Percentiles rank a stretch among this genome's conserved stretches.
phyloP scores from a whole-genome alignment of 106 monocot genomes.

The Agapanthus africanus region DNA sequence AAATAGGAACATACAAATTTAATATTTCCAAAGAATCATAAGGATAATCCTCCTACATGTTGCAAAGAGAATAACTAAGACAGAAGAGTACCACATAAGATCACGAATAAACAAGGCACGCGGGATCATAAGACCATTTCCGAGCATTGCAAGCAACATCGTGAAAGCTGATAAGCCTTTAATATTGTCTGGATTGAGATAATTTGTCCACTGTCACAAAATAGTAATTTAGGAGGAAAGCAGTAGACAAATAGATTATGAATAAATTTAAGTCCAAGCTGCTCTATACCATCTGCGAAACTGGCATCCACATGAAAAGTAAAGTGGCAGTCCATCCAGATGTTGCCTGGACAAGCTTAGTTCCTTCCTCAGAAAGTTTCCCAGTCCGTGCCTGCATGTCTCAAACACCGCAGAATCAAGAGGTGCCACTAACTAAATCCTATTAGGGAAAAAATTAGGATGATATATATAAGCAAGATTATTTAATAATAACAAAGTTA shows the following conservation, averaged over 20 bases:
- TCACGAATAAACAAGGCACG: conserved; percentile 92
- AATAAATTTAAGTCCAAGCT: not conserved
- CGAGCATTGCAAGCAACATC: conserved; percentile 90
- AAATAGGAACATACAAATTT: conserved; percentile 8
- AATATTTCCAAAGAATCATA: conserved; percentile 99
- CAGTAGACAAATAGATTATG: not conserved
- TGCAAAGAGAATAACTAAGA: conserved; percentile 4
- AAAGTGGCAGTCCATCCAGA: conserved; percentile 97
- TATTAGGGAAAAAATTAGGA: not conserved
- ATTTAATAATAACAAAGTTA: not conserved
- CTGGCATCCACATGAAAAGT: conserved; percentile 97
- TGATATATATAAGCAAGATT: not conserved
- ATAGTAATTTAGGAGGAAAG: not conserved
- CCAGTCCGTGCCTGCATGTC: conserved; percentile 65
- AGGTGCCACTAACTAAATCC: conserved; percentile 11
- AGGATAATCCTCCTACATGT: too few relatives aligned
- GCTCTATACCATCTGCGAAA: conserved; percentile 66
- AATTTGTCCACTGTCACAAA: conserved; percentile 82
- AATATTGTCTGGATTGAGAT: conserved; percentile 87
- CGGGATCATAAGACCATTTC: conserved; percentile 95
- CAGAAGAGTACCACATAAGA: conserved; percentile 99
- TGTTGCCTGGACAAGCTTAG: conserved; percentile 53
- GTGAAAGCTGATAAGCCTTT: conserved; percentile 83
- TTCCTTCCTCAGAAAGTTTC: conserved; percentile 51
- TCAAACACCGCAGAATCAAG: conserved; percentile 13